Conservation (phyloP, 805 yeast species). For the Wickerhamomyces ciferrii region DNA sequence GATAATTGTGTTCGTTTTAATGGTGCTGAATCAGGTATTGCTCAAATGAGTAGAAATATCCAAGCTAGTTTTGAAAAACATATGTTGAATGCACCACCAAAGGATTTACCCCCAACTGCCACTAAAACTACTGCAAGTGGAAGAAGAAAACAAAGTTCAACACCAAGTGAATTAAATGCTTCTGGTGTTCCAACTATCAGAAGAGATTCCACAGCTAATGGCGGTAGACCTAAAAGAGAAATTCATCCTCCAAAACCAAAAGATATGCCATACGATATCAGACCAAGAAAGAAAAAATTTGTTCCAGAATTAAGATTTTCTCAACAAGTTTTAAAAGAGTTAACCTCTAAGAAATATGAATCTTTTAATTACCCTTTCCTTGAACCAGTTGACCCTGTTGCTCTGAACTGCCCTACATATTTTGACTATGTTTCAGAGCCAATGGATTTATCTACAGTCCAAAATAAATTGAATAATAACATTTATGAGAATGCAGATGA, state of each 20-base stretch:
- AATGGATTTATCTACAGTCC: constrained; percentile 90
- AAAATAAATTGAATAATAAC: constrained; percentile 75
- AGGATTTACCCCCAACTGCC: constrained; percentile 29
- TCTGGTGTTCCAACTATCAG: constrained; percentile 60
- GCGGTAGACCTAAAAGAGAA: constrained; percentile 90
- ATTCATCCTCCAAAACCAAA: constrained; percentile 96
- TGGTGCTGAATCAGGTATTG: constrained; percentile 76
- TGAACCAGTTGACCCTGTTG: constrained; percentile 93
- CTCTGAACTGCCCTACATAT: constrained; percentile 88
- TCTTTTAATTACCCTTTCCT: constrained; percentile 85
- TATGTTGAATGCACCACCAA: constrained; percentile 84
- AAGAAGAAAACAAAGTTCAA: constrained; percentile 19
- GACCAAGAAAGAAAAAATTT: constrained; percentile 88
- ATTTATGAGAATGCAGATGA: constrained; percentile 86
- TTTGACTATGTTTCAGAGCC: constrained; percentile 83
- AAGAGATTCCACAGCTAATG: constrained; percentile 62
- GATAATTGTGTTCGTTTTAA: constrained; percentile 78
- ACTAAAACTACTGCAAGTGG: constrained; percentile 8
- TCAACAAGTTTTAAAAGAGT: constrained; percentile 74
- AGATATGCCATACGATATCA: constrained; percentile 84
- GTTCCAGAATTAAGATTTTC: constrained; percentile 89
- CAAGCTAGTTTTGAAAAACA: constrained; percentile 93
- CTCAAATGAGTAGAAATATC: constrained; percentile 87
- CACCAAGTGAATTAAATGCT: constrained; percentile 26
- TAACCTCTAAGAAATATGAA: constrained; percentile 78